phyloP scores from a whole-genome alignment of 2,329 filamentous ascomycete species.

The Clonostachys rosea region DNA sequence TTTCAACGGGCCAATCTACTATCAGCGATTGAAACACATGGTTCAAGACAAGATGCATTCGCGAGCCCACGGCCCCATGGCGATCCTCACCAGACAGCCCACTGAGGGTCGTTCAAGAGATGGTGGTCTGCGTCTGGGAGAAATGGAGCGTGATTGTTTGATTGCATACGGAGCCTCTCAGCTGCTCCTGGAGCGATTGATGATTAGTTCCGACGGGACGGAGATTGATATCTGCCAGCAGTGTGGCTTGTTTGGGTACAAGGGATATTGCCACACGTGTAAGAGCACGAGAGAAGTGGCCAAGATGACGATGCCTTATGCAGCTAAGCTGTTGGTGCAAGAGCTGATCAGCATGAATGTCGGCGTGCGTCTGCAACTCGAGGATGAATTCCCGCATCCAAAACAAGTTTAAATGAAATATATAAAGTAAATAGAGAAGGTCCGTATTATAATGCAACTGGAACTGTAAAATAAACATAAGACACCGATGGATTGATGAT shows the following conservation, averaged over 20 bases:
- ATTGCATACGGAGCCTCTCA: slow-evolving; percentile 96
- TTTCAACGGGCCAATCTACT: slow-evolving; percentile 98
- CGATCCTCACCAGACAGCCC: slow-evolving; percentile 89
- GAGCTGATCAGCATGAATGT: slow-evolving; percentile 99
- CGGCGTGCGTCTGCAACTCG: slow-evolving; percentile 83
- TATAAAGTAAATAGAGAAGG: too few species aligned
- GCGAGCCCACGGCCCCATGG: slow-evolving; percentile 81
- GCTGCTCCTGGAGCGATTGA: slow-evolving; percentile 84
- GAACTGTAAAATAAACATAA: too few species aligned
- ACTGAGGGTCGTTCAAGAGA: slow-evolving; percentile 93
- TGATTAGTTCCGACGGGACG: slow-evolving; percentile 90
- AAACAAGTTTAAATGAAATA: slow-evolving; percentile 4
- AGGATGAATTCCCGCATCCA: slow-evolving; percentile 84
- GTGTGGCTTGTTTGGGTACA: slow-evolving; percentile 93
- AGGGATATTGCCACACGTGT: slow-evolving; percentile 92
- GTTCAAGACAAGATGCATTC: slow-evolving; percentile 99
- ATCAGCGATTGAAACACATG: slow-evolving; percentile 99
- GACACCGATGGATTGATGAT: too few species aligned
- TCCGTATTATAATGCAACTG: too few species aligned
- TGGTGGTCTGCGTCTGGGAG: slow-evolving; percentile 87
- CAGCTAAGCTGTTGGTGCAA: slow-evolving; percentile 92
- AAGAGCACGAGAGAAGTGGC: slow-evolving; percentile 79
- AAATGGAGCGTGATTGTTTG: slow-evolving; percentile 98
- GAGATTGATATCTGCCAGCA: slow-evolving; percentile 90
- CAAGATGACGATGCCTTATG: slow-evolving; percentile 95